phyloP scores from a whole-genome alignment of 2,329 filamentous ascomycete genomes.

The Blastomyces silverae region DNA sequence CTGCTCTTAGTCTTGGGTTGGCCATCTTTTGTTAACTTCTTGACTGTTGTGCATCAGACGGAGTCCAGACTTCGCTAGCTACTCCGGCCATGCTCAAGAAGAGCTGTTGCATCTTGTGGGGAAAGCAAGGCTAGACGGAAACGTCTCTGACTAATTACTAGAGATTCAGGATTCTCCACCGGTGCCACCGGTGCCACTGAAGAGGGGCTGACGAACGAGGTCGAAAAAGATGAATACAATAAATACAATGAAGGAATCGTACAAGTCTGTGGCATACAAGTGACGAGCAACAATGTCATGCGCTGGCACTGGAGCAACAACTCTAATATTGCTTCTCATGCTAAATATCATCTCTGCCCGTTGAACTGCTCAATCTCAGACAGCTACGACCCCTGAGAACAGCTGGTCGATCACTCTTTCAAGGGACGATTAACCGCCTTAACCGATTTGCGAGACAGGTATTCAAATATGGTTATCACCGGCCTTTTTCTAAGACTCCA shows the following conservation, averaged over 20 bases:
- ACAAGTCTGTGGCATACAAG: background rate
- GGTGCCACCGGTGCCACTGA: background rate
- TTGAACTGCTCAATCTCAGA: background rate
- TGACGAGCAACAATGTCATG: background rate
- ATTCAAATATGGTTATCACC: background rate
- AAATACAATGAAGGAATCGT: background rate
- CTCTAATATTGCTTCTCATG: background rate
- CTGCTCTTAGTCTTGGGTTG: background rate
- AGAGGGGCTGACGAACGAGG: background rate
- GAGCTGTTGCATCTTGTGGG: constrained; percentile 7
- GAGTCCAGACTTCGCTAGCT: background rate
- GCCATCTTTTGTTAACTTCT: background rate
- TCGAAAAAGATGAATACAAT: background rate
- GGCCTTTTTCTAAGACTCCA: background rate
- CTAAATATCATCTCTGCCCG: background rate
- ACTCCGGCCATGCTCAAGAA: background rate
- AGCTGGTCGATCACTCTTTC: background rate
- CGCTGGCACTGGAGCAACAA: background rate
- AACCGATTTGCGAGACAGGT: background rate
- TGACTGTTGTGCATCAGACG: background rate
- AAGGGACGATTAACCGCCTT: background rate
- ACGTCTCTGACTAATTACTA: background rate
- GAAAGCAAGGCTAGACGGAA: constrained; percentile 1
- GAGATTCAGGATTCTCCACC: background rate
- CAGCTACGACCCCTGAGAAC: background rate